A percentile compares a stretch with the other conserved stretches of the same genome.
Conservation (phyloP, 306 rosid genomes). For the Quercus berberidifolia region DNA sequence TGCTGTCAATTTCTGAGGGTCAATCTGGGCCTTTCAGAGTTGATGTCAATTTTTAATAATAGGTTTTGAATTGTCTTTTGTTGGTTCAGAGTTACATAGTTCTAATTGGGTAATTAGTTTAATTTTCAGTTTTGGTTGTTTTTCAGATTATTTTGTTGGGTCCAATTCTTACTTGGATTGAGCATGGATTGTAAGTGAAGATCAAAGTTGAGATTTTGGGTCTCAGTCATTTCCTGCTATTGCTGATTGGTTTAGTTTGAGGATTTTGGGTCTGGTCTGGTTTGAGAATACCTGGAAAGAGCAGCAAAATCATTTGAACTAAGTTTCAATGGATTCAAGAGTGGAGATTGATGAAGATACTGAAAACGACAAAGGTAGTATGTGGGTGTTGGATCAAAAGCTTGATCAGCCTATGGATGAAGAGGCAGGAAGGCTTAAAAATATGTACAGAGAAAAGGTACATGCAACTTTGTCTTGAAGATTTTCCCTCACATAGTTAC, state of each 20-base stretch:
- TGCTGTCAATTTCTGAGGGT: constrained; percentile 3
- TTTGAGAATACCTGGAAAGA: constrained; percentile 21
- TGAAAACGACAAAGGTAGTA: constrained; percentile 23
- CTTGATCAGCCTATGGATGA: constrained; percentile 27
- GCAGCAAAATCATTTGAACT: constrained; percentile 27
- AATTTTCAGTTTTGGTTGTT: constrained; percentile 17
- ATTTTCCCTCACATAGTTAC: not conserved
- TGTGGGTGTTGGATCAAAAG: constrained; percentile 19
- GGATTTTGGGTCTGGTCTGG: not conserved
- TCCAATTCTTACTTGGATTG: constrained; percentile 24
- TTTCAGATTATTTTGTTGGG: constrained; percentile 28
- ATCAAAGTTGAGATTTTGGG: constrained; percentile 25
- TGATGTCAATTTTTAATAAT: constrained; percentile 20
- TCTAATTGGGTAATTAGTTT: constrained; percentile 7
- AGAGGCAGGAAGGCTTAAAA: constrained; percentile 14
- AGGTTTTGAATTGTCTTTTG: constrained; percentile 4
- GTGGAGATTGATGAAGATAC: constrained; percentile 50
- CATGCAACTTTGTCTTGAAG: not conserved
- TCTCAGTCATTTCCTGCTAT: constrained; percentile 7
- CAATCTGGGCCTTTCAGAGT: not conserved
- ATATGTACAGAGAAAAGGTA: constrained; percentile 8
- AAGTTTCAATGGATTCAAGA: constrained; percentile 52
- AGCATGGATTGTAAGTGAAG: constrained; percentile 35
- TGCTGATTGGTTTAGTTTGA: constrained; percentile 9
- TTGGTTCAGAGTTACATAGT: constrained; percentile 1